Conservation (phyloP, 78 protist genomes). For the Isochrysis galbana region DNA sequence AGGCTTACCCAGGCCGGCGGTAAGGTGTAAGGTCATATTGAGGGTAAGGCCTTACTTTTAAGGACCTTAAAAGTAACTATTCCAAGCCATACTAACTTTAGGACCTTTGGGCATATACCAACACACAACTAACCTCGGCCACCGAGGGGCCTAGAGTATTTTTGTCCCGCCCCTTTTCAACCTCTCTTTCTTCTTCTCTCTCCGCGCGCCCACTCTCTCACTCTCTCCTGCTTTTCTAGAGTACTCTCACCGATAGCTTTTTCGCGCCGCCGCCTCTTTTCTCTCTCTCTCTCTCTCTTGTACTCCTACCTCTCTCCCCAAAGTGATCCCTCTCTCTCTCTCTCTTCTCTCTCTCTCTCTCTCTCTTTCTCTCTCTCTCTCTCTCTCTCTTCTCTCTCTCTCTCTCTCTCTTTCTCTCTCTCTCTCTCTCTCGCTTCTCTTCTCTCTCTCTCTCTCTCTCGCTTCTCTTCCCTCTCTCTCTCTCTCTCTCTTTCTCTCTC, state of each 20-base stretch:
- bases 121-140: neutral
- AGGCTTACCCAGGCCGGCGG: too few species aligned
- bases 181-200: neutral
- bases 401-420: neutral
- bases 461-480: neutral
- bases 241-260: neutral
- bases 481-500: slow-evolving; percentile 1
- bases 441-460: too few species aligned
- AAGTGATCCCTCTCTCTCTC: neutral
- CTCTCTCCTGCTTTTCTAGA: neutral
- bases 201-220: neutral
- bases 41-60: too few species aligned
- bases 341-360: neutral
- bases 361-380: neutral
- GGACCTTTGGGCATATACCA: too few species aligned
- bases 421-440: too few species aligned
- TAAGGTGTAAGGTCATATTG: too few species aligned
- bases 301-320: neutral
- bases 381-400: neutral
- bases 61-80: too few species aligned
- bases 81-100: too few species aligned
- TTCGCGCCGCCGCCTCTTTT: neutral
- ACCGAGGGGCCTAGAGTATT: neutral
- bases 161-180: neutral
- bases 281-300: neutral